Evolutionary conservation across 805 yeast genomes (phyloP).

Genomic region (Monosporozyma solicola): DNA sequence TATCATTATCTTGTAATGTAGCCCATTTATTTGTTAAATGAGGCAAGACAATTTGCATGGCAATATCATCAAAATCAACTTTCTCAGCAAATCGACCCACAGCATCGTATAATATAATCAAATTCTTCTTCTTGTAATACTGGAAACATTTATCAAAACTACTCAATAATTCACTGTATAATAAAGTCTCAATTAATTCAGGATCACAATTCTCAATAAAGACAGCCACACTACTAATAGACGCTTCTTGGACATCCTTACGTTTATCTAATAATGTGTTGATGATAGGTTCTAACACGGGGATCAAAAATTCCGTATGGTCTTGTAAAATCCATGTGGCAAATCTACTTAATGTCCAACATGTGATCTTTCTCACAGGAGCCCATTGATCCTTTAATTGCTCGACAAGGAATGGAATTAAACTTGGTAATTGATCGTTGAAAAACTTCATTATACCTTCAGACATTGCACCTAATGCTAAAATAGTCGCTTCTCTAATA

Average conservation of each 20-base stretch:
- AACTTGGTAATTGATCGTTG: constrained; percentile 60
- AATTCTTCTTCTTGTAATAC: constrained; percentile 71
- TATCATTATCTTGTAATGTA: constrained; percentile 61
- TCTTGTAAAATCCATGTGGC: constrained; percentile 73
- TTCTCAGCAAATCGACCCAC: constrained; percentile 82
- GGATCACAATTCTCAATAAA: constrained; percentile 72
- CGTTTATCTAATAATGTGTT: constrained; percentile 69
- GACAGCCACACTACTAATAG: constrained; percentile 77
- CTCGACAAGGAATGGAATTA: constrained; percentile 79
- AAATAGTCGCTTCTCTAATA: constrained; percentile 82
- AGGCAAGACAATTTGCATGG: constrained; percentile 59
- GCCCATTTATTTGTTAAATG: constrained; percentile 82
- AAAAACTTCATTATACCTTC: constrained; percentile 75
- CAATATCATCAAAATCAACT: constrained; percentile 46
- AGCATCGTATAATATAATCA: constrained; percentile 79
- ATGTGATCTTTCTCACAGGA: constrained; percentile 82
- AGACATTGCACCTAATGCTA: constrained; percentile 92
- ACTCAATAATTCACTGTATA: constrained; percentile 52
- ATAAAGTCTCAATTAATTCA: constrained; percentile 48
- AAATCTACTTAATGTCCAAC: constrained; percentile 92
- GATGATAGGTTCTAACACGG: constrained; percentile 71
- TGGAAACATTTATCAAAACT: constrained; percentile 69
- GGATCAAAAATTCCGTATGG: constrained; percentile 59
- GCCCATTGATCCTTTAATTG: constrained; percentile 68
- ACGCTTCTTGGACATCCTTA: constrained; percentile 93